Evolutionary conservation across 2,329 filamentous ascomycete species (phyloP), one percentile per base, ranked within the genome.

Genomic region (Penicillium hesseltinei): DNA sequence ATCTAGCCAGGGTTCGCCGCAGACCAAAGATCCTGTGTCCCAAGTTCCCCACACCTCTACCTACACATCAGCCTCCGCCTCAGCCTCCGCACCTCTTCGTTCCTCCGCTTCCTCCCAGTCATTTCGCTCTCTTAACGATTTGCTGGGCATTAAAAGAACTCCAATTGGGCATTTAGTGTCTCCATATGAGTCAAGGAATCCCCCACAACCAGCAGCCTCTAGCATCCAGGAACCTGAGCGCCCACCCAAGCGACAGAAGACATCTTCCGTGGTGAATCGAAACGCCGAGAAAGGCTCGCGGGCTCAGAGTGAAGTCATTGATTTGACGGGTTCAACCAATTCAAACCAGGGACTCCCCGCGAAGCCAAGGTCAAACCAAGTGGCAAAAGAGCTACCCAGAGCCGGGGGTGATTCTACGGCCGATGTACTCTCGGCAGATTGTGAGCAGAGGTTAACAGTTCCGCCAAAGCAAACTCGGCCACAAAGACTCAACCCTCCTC

Each of bases 151-250:
- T 1, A 84, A 84, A 11, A 86, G 82, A 54, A 84, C 86, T 0
- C 82, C 84, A 9, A 80, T 86, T 65, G 86, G 86, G 0, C 86
- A 87, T 66, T 82, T 87, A 3, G 68, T 87, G 51, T 90, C 88
- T 1, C 88, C 89, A 0, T 91, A 85, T 60, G 88, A 91, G 36
- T 67, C 69, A 47, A 61, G 64, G 3, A 60, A 69, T 51, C 51
- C 43, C 35, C 52, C 57, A 13, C 36, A 33, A 19, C 61, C 11
- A 33, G 31, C 61, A 19, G 35, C 38, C 13, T 50, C 62, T 40
- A 61, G 51, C 27, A 10, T 44, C 5, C 49, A 40, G 6, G 68
- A 70, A 45, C 45, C 40, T 8, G 70, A 72, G 52, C 68, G 69
- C 36, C 61, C 72, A 5, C 52, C 65, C 5, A 78, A 78, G 62